Evolutionary conservation across 129 eudicot genomes (phyloP).

Genomic region (Dittrichia graveolens): DNA sequence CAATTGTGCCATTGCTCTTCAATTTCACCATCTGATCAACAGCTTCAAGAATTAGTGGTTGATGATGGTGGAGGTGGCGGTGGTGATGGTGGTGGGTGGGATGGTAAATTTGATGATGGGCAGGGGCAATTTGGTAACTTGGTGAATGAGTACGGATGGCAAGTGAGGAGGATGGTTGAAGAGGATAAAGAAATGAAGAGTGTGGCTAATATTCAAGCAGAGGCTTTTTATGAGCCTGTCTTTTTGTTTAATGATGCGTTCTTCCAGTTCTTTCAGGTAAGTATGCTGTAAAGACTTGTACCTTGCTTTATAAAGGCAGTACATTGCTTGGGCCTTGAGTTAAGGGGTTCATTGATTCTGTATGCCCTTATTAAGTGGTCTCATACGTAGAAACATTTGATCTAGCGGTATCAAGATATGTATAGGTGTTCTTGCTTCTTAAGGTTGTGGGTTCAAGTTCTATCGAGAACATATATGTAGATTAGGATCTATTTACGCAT

Average conservation of each 20-base stretch:
- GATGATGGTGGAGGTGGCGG: constrained; percentile 24
- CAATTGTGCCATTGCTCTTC: constrained; percentile 27
- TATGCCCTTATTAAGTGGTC: too few species aligned
- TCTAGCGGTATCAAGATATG: too few species aligned
- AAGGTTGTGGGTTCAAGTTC: too few species aligned
- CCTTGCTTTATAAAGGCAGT: neutral
- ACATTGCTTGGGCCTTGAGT: neutral
- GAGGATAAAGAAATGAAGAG: constrained; percentile 71
- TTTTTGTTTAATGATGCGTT: constrained; percentile 64
- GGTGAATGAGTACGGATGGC: constrained; percentile 68
- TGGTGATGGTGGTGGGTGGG: constrained; percentile 18
- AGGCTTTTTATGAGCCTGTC: constrained; percentile 84
- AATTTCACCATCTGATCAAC: constrained; percentile 34
- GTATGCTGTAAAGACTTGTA: constrained; percentile 16
- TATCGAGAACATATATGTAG: too few species aligned
- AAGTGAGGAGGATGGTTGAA: constrained; percentile 84
- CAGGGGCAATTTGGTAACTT: constrained; percentile 51
- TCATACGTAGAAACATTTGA: too few species aligned
- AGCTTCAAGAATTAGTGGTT: constrained; percentile 28
- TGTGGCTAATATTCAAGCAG: constrained; percentile 86
- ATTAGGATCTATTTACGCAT: too few species aligned
- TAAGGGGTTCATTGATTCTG: neutral
- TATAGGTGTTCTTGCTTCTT: too few species aligned
- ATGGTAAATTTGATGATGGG: constrained; percentile 22
- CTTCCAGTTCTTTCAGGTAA: constrained; percentile 74